phyloP scores from a whole-genome alignment of 2,329 filamentous ascomycete genomes.

The Rhynchosporium secalis region DNA sequence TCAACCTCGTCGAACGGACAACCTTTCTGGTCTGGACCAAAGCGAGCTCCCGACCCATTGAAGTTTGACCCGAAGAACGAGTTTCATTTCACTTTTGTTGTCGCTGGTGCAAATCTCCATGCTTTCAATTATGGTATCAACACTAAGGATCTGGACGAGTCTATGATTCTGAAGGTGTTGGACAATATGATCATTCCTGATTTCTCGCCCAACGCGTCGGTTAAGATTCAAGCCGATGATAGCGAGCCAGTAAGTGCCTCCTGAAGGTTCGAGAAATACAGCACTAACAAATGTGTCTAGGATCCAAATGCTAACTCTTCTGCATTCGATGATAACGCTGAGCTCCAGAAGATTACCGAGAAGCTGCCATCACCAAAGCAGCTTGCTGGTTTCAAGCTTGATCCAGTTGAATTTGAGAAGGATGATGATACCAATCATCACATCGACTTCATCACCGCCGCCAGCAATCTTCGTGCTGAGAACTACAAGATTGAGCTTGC shows the following conservation, averaged over 20 bases:
- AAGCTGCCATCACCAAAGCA: slow-evolving; percentile 77
- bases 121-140: slow-evolving; percentile 99
- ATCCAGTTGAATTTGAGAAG: slow-evolving; percentile 96
- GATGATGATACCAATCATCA: slow-evolving; percentile 97
- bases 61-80: slow-evolving; percentile 84
- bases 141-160: slow-evolving; percentile 68
- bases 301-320: slow-evolving; percentile 73
- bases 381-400: slow-evolving; percentile 83
- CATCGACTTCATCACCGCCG: slow-evolving; percentile 98
- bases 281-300: slow-evolving; percentile 25
- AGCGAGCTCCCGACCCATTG: slow-evolving; percentile 89
- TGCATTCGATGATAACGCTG: slow-evolving; percentile 69
- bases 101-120: slow-evolving; percentile 87
- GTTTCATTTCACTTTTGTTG: slow-evolving; percentile 84
- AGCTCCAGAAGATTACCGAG: slow-evolving; percentile 70
- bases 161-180: slow-evolving; percentile 75
- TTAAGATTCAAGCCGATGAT: slow-evolving; percentile 97
- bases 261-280: background rate
- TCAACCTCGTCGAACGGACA: slow-evolving; percentile 83
- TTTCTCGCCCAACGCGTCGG: slow-evolving; percentile 83
- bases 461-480: slow-evolving; percentile 92
- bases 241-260: slow-evolving; percentile 70
- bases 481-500: slow-evolving; percentile 97
- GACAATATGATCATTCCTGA: slow-evolving; percentile 95
- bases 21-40: slow-evolving; percentile 97